Conservation (phyloP, 2,329 filamentous ascomycete species). For the Arthrocladium fulminans region DNA sequence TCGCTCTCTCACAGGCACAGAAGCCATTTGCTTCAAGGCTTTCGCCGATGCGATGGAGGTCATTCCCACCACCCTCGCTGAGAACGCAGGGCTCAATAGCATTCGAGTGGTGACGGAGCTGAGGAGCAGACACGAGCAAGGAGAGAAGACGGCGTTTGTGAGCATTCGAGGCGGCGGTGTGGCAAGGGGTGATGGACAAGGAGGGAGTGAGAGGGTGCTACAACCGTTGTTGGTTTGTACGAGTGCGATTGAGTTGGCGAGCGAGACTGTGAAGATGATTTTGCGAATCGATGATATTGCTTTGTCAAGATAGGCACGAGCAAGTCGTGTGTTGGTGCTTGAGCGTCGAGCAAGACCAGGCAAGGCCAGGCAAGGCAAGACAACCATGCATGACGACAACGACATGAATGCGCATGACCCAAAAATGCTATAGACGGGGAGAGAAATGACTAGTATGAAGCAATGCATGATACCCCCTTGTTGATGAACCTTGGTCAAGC, state of each 20-base stretch:
- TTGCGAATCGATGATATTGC: conserved; percentile 61
- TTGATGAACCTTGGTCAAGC: too few species aligned
- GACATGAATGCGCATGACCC: not conserved
- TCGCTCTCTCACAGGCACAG: conserved; percentile 76
- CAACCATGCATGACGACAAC: too few species aligned
- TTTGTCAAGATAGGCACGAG: conserved; percentile 31
- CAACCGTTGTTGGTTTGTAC: conserved; percentile 95
- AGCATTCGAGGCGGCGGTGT: conserved; percentile 97
- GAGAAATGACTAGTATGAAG: not conserved
- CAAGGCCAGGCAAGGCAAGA: not conserved
- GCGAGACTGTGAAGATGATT: conserved; percentile 97
- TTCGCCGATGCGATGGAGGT: conserved; percentile 98
- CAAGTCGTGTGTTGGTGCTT: not conserved
- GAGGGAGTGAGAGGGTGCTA: conserved; percentile 80
- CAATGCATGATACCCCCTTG: not conserved
- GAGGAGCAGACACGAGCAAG: conserved; percentile 85
- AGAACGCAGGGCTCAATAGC: conserved; percentile 94
- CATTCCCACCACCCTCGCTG: conserved; percentile 88
- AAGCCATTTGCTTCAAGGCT: conserved; percentile 97
- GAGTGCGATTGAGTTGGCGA: conserved; percentile 91
- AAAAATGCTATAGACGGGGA: not conserved
- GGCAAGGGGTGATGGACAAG: conserved; percentile 71
- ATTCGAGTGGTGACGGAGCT: conserved; percentile 98
- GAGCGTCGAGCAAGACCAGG: not conserved
- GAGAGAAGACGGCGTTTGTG: conserved; percentile 91